Percentiles rank a stretch among this genome's conserved stretches.
These are phyloP conservation scores for Coemansia aciculifera DNA, from an alignment of 192 early-diverging fungal genomes.

Conservation along the genomic window DNA sequence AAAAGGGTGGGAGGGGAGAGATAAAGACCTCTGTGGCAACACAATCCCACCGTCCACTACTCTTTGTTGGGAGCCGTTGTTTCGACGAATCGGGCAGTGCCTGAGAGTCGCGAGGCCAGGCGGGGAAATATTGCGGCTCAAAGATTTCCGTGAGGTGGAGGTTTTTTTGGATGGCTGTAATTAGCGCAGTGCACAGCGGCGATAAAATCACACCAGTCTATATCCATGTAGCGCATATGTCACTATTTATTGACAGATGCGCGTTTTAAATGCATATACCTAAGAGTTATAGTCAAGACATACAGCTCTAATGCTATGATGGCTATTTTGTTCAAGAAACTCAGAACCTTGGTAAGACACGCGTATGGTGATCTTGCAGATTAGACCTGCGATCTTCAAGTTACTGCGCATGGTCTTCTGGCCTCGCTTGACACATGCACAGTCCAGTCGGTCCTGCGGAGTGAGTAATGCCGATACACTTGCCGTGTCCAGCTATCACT, in stretches of 20 bases:
- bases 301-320: background rate
- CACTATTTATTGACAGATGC: background rate
- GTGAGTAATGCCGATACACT: background rate
- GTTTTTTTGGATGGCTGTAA: background rate
- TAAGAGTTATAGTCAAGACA: background rate
- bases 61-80: conserved; percentile 1
- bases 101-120: background rate
- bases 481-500: background rate
- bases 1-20: conserved; percentile 4
- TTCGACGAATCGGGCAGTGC: background rate
- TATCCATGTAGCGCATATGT: background rate
- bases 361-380: conserved; percentile 1
- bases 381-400: background rate
- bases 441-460: background rate
- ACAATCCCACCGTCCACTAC: background rate
- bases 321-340: background rate
- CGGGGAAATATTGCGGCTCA: background rate
- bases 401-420: background rate
- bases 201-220: background rate
- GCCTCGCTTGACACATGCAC: background rate
- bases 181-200: conserved; percentile 5
- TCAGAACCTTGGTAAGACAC: background rate
- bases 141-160: conserved; percentile 2
- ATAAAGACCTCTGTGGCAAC: background rate
- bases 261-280: background rate